Conservation (phyloP, 164 flowering plant genomes). For the Nymphaea thermarum region DNA sequence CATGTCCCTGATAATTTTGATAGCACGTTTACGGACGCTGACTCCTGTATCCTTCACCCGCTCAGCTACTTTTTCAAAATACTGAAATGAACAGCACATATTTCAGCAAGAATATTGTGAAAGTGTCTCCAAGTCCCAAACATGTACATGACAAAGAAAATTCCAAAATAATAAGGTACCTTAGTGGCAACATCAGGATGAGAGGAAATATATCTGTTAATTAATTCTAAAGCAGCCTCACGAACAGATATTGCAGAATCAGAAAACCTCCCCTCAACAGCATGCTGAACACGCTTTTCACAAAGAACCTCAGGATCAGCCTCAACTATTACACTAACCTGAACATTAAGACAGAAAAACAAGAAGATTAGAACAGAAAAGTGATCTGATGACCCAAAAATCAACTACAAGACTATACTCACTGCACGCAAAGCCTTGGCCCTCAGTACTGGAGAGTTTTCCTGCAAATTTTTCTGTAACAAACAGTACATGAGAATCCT, state of each 20-base stretch:
- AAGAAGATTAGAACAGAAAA: neutral
- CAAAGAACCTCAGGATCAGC: slow-evolving; percentile 93
- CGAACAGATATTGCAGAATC: slow-evolving; percentile 94
- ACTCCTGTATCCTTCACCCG: slow-evolving; percentile 95
- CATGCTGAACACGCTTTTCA: slow-evolving; percentile 80
- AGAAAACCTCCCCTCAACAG: slow-evolving; percentile 96
- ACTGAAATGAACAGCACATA: slow-evolving; percentile 27
- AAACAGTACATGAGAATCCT: neutral
- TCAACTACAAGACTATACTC: slow-evolving; percentile 16
- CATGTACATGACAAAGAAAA: neutral
- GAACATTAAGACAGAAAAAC: slow-evolving; percentile 8
- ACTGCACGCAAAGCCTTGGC: slow-evolving; percentile 95
- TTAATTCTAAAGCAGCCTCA: slow-evolving; percentile 97
- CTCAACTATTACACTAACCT: slow-evolving; percentile 96
- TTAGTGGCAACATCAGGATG: slow-evolving; percentile 96
- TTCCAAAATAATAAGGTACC: slow-evolving; percentile 26
- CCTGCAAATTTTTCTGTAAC: slow-evolving; percentile 78
- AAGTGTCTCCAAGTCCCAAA: neutral
- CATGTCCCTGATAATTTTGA: slow-evolving; percentile 92
- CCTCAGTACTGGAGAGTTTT: slow-evolving; percentile 79
- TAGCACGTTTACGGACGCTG: slow-evolving; percentile 96
- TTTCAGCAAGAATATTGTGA: neutral
- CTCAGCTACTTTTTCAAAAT: slow-evolving; percentile 95
- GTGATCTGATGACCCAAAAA: neutral
- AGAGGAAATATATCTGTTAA: slow-evolving; percentile 96